phyloP scores from a whole-genome alignment of 441 rosid species.

The Adansonia gregorii region DNA sequence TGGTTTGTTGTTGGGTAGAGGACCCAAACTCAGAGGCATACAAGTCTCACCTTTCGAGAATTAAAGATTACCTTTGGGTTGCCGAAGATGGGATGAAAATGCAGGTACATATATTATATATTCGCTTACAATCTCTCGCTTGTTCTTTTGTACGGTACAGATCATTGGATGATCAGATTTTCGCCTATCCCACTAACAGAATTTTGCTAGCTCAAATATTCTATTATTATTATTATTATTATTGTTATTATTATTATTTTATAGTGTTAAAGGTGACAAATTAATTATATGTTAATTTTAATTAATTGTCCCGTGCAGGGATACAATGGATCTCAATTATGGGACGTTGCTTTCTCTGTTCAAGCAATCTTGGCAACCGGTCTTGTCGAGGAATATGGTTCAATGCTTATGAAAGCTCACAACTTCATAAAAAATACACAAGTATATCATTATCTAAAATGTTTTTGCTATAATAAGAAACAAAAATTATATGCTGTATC shows the following conservation, averaged over 20 bases:
- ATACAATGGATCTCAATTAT: slow-evolving; percentile 67
- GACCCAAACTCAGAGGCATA: slow-evolving; percentile 65
- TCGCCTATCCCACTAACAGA: background rate
- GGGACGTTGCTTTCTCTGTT: slow-evolving; percentile 70
- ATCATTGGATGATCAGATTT: background rate
- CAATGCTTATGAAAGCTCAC: slow-evolving; percentile 61
- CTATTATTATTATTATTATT: background rate
- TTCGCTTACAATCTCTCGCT: background rate
- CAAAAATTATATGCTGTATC: background rate
- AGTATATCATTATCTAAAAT: background rate
- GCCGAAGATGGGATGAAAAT: slow-evolving; percentile 94
- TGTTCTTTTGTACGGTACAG: background rate
- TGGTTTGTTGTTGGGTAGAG: slow-evolving; percentile 83
- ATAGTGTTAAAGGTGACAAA: background rate
- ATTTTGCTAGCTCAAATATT: background rate
- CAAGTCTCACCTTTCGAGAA: slow-evolving; percentile 59
- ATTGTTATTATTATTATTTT: too few relatives aligned
- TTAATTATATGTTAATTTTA: background rate
- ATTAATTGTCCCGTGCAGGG: slow-evolving; percentile 39
- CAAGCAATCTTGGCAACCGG: slow-evolving; percentile 61
- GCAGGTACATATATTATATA: slow-evolving; percentile 49
- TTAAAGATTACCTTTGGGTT: slow-evolving; percentile 72
- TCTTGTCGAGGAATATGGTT: slow-evolving; percentile 42
- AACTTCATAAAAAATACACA: slow-evolving; percentile 48
- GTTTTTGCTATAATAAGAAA: background rate